Base-by-base conservation (phyloP, 1,139 yeast genomes). In the Wickerhamomyces sp. region DNA sequence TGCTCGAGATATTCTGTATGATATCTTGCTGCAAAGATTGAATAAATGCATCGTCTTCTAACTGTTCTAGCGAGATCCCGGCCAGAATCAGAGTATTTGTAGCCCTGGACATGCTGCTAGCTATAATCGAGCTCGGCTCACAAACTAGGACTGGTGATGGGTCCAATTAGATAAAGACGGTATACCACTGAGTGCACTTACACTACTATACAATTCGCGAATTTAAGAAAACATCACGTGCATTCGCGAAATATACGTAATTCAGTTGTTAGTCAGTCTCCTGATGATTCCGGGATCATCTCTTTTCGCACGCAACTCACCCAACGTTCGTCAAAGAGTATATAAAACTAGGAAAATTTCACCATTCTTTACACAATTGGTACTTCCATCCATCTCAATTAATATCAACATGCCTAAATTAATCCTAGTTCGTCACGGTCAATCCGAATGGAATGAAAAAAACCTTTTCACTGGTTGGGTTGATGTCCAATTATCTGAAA, bases 391-490 rank as follows among this genome's bases (percentile, higher is more conserved):
- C 31, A 38, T 16, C n/a, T 34, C 17, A 35, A 22, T 26, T 25
- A 33, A 14, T n/a, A 17, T 15, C 21, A 45, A 41, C 68, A 72
- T 72, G 68, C 86, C 82, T 60, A 83, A 81, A 68, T 75, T 84
- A 70, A 76, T 84, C 62, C 73, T 84, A 66, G 86, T 84, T 58
- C 84, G 97, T 78, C 97, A 90, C 92, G 97, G 97, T 63, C 96
- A 90, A 77, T 86, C 96, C 72, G 97, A 87, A 69, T 90, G 97
- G 97, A 90, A 90, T 70, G 96, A 88, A 71, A 87, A 87, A 78
- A 90, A 92, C 79, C 78, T 90, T 59, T 92, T 92, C 82, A 90
- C 97, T 67, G 98, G 98, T 63, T 92, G 98, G 98, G 97, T 90
- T 51, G 97, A 90, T 67, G 95, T 88, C 54, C 76, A 78, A 64